Conservation (phyloP, 73 alveolate genomes). For the Tetrahymena borealis region DNA sequence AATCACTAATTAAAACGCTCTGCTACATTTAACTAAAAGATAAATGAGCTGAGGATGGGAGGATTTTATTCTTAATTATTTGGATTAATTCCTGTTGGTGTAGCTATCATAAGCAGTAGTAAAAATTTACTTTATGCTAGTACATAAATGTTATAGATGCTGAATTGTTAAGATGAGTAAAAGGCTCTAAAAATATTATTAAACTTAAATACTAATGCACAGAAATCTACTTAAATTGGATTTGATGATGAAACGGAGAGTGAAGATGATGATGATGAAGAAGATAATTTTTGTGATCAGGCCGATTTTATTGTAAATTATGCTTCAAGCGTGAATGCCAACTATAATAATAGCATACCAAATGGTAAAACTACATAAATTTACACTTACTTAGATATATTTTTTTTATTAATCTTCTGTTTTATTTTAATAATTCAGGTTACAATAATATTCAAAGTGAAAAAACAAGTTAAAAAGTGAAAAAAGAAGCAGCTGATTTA, state of each 20-base stretch:
- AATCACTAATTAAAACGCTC: not conserved
- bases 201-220: not conserved
- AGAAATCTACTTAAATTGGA: not conserved
- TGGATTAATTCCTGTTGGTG: not conserved
- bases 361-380: not conserved
- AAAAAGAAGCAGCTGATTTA: not conserved
- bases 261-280: not conserved
- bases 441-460: not conserved
- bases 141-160: not conserved
- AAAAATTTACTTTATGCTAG: not conserved
- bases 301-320: not conserved
- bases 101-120: not conserved
- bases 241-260: not conserved
- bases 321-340: not conserved
- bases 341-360: not conserved
- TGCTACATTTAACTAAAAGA: not conserved
- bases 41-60: not conserved
- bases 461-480: not conserved
- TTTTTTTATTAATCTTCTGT: not conserved
- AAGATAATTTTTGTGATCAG: not conserved
- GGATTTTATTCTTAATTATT: not conserved
- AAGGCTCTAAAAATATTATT: not conserved
- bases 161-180: not conserved
- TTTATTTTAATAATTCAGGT: not conserved
- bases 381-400: not conserved